Base-by-base conservation (phyloP, 805 yeast genomes). In the Helenozyma baotianmanensis region DNA sequence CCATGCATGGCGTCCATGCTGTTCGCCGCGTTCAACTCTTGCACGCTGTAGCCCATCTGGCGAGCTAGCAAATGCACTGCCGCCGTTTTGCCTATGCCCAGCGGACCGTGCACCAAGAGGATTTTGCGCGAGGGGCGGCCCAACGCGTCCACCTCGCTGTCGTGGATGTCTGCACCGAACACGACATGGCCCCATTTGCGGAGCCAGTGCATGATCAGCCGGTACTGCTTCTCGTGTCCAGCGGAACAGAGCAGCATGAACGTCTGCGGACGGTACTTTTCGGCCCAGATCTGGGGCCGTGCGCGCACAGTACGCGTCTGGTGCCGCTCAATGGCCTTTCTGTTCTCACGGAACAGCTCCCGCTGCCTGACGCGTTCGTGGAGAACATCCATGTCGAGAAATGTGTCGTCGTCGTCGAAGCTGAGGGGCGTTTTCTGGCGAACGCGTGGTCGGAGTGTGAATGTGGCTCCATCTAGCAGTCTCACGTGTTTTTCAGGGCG, bases 51-150 rank as follows among this genome's bases (percentile, higher is more conserved):
- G 0, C 95, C 95, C 24, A 84, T 73, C 43, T 85, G 95, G 28
- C 68, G 70, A 3, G 96, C 92, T 23, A 88, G 71, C 1, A 87
- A 75, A 50, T 89, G 96, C 0, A 90, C 86, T 2, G 88, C 80
- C 0, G 92, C 76, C 0, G 97, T 89, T 53, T 90, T 90, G 8
- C 98, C 98, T 12, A 82, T 70, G 2, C 98, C 98, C 0, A 96
- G 88, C 0, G 96, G 92, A 0, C 98, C 98, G 53, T 82, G 87
- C 9, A 92, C 72, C 25, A 92, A 61, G 14, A 92, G 53, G 0
- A 92, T 68, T 42, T 76, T 81, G 32, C 71, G 70, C 11, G 56
- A 61, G 5, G 69, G 70, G 10, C 70, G 39, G 5, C 67, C 69
- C 29, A 57, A 45, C 4, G 37, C 23, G 42, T 65, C 70, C 1